Evolutionary conservation across 768 basidiomycete species (phyloP).

Genomic region (Cystobasidium ongulense): DNA sequence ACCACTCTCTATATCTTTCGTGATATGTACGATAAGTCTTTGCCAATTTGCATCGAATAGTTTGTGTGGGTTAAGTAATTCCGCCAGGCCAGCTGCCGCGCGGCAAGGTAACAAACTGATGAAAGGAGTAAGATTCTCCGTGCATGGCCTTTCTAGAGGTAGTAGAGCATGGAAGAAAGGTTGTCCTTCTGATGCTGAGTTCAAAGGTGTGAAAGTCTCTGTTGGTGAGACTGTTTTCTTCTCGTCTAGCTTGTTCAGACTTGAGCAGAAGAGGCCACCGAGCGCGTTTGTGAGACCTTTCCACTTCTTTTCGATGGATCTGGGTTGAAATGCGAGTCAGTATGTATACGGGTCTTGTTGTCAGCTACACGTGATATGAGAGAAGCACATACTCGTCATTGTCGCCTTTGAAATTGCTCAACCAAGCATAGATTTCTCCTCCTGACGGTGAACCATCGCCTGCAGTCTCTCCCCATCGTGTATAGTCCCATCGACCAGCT

Average conservation of each 20-base stretch:
- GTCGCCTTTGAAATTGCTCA: conserved; percentile 8
- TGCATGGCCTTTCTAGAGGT: conserved; percentile 84
- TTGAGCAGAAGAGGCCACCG: conserved; percentile 89
- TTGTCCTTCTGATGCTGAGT: conserved; percentile 43
- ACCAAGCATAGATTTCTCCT: conserved; percentile 43
- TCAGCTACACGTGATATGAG: not conserved
- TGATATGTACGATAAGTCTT: conserved; percentile 69
- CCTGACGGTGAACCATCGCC: conserved; percentile 71
- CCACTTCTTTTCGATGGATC: conserved; percentile 59
- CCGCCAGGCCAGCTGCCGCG: conserved; percentile 71
- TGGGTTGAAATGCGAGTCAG: not conserved
- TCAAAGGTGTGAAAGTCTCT: conserved; percentile 51
- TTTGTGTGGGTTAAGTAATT: conserved; percentile 70
- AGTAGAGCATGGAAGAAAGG: conserved; percentile 64
- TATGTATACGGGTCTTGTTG: not conserved
- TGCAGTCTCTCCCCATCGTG: conserved; percentile 70
- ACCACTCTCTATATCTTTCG: conserved; percentile 7
- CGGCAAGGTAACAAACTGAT: conserved; percentile 91
- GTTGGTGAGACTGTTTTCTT: conserved; percentile 62
- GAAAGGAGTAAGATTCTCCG: conserved; percentile 94
- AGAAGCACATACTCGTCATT: not conserved
- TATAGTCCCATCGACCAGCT: conserved; percentile 84
- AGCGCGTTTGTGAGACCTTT: conserved; percentile 75
- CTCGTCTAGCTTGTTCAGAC: conserved; percentile 67
- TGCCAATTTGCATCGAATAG: conserved; percentile 90